A percentile compares a stretch with the other conserved stretches of the same genome.
Evolutionary conservation across 1,139 yeast species (phyloP).

Genomic region (Casaregolazyma lundiana): DNA sequence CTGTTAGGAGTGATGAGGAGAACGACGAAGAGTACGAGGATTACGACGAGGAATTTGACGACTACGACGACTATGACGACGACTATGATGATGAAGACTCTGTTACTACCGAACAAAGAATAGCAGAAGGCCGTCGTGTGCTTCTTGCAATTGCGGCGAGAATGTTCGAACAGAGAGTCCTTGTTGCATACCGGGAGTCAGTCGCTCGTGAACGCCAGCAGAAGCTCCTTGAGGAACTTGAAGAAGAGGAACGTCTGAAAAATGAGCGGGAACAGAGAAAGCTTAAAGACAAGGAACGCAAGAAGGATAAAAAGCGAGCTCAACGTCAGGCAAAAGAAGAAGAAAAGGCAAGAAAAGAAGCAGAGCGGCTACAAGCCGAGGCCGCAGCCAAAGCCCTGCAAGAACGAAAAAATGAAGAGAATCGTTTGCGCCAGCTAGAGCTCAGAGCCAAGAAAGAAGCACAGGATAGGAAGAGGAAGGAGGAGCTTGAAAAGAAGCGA

Average conservation of each 20-base stretch:
- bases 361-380: conserved; percentile 48
- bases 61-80: conserved; percentile 28
- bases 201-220: conserved; percentile 70
- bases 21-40: conserved; percentile 34
- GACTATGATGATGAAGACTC: conserved; percentile 37
- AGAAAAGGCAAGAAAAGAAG: conserved; percentile 58
- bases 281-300: conserved; percentile 66
- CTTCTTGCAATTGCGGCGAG: conserved; percentile 73
- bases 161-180: conserved; percentile 64
- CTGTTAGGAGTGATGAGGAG: conserved; percentile 33
- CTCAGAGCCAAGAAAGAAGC: conserved; percentile 43
- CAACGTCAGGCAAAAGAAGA: conserved; percentile 73
- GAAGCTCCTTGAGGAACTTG: conserved; percentile 70
- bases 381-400: conserved; percentile 42
- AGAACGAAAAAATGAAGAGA: conserved; percentile 53
- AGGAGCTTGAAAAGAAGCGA: conserved; percentile 31
- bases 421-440: conserved; percentile 51
- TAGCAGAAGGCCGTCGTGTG: conserved; percentile 72
- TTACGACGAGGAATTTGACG: conserved; percentile 26
- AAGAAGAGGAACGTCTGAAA: conserved; percentile 66
- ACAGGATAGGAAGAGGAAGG: conserved; percentile 36
- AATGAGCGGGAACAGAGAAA: conserved; percentile 71
- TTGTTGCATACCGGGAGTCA: conserved; percentile 68
- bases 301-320: conserved; percentile 69
- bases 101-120: conserved; percentile 58